Evolutionary conservation across 805 yeast species (phyloP).

Genomic region (Kregervanrija pseudodelftensis): DNA sequence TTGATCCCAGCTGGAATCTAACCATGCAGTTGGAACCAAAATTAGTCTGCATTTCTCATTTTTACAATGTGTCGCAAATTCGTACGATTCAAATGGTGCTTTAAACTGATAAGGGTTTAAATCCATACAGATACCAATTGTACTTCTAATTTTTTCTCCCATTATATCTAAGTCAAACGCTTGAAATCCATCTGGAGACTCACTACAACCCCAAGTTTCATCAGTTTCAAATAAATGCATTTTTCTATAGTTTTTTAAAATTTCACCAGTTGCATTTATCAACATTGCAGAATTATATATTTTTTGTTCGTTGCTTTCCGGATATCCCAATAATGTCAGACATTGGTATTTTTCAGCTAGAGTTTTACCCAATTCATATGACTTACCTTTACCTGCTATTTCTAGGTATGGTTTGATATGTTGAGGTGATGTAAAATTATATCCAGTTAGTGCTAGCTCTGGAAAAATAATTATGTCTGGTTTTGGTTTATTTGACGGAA

Average conservation of each 20-base stretch:
- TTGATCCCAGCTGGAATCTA: conserved; percentile 37
- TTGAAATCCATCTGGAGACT: conserved; percentile 56
- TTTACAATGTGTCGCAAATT: conserved; percentile 53
- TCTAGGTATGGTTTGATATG: conserved; percentile 58
- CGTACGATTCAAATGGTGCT: conserved; percentile 71
- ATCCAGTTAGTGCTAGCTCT: conserved; percentile 80
- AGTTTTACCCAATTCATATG: conserved; percentile 49
- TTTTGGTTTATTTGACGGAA: conserved; percentile 9
- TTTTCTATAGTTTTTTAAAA: conserved; percentile 66
- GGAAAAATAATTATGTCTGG: conserved; percentile 75
- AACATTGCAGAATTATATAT: conserved; percentile 71
- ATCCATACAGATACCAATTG: conserved; percentile 92
- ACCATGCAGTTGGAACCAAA: conserved; percentile 85
- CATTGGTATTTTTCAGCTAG: conserved; percentile 47
- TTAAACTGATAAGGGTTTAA: conserved; percentile 77
- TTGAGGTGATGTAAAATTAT: conserved; percentile 46
- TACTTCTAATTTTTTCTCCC: conserved; percentile 31
- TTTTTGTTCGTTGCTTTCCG: conserved; percentile 40
- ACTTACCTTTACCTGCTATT: conserved; percentile 27
- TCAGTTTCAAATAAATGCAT: conserved; percentile 74
- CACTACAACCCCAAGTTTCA: conserved; percentile 70
- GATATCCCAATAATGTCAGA: conserved; percentile 75
- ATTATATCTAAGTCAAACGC: conserved; percentile 36
- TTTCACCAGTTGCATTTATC: conserved; percentile 48
- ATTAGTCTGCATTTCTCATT: conserved; percentile 45